phyloP scores from a whole-genome alignment of 208 protist species.

The Wallacemonas sp. region DNA sequence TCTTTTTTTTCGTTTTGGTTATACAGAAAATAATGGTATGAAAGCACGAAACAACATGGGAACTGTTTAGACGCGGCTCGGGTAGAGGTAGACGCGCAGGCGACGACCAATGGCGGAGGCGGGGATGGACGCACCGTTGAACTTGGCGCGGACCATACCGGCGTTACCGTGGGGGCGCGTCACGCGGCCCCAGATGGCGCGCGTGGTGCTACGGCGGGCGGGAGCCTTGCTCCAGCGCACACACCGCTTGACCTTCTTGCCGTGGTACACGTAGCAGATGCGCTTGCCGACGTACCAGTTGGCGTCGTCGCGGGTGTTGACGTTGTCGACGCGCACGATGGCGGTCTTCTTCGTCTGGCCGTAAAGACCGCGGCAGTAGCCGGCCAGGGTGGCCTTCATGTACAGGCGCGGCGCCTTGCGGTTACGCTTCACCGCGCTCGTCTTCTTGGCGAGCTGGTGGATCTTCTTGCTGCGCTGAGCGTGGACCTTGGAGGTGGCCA shows the following conservation, averaged over 20 bases:
- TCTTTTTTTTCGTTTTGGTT: constrained; percentile 15
- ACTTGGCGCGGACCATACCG: constrained; percentile 98
- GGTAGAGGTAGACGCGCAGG: constrained; percentile 98
- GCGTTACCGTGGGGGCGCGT: constrained; percentile 97
- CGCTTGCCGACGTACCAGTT: constrained; percentile 99
- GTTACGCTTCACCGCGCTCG: constrained; percentile 80
- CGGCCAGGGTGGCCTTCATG: constrained; percentile 91
- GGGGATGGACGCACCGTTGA: constrained; percentile 94
- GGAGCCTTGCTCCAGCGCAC: constrained; percentile 91
- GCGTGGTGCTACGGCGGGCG: constrained; percentile 87
- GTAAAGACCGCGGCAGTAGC: constrained; percentile 90
- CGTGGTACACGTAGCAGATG: constrained; percentile 98
- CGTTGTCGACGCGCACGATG: constrained; percentile 97
- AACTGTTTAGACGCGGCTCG: constrained; percentile 94
- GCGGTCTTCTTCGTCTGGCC: constrained; percentile 95
- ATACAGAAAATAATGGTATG: constrained; percentile 20
- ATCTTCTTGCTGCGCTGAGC: constrained; percentile 91
- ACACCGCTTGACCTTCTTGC: constrained; percentile 93
- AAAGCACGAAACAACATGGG: constrained; percentile 29
- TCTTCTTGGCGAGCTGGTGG: constrained; percentile 86
- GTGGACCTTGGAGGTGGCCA: constrained; percentile 76
- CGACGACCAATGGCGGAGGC: constrained; percentile 94
- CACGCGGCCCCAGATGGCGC: constrained; percentile 98
- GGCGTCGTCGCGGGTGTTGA: constrained; percentile 94
- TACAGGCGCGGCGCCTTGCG: constrained; percentile 89